Conservation (phyloP, 1,284 basidiomycete genomes). For the Coniferiporia weirii region DNA sequence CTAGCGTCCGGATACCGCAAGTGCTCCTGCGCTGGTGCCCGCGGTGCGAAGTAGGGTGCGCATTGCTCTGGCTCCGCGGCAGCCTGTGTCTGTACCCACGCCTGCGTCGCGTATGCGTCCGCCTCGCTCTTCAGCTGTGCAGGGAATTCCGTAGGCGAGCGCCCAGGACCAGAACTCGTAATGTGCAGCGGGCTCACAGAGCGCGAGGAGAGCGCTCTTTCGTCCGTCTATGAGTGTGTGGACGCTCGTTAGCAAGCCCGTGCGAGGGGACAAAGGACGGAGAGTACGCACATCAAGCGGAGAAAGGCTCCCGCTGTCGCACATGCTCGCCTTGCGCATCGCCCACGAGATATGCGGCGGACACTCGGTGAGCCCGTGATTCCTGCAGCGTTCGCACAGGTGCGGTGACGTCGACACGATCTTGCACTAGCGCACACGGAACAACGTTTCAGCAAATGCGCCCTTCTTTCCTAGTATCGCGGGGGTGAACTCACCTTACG, state of each 20-base stretch:
- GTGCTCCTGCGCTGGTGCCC: neutral
- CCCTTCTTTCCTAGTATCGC: neutral
- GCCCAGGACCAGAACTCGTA: neutral
- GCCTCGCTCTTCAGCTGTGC: neutral
- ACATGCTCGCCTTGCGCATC: conserved; percentile 4
- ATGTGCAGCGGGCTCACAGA: conserved; percentile 8
- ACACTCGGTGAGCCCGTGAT: conserved; percentile 8
- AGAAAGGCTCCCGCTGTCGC: conserved; percentile 11
- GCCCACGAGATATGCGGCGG: conserved; percentile 15
- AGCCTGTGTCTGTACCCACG: conserved; percentile 1
- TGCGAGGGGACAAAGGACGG: neutral
- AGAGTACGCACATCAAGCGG: conserved; percentile 9
- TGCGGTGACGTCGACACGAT: conserved; percentile 7
- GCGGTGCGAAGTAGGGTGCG: neutral
- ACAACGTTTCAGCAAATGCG: neutral
- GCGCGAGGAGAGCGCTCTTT: conserved; percentile 7
- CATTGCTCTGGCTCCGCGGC: neutral
- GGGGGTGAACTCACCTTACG: conserved; percentile 8
- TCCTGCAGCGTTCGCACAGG: conserved; percentile 15
- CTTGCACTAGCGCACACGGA: conserved; percentile 8
- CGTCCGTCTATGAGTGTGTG: neutral
- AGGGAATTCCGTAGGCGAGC: neutral
- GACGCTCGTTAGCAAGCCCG: neutral
- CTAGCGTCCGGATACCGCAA: neutral
- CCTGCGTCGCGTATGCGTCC: neutral